Percentiles rank a stretch among this genome's conserved stretches.
Evolutionary conservation across 371 early-diverging fungal genomes (phyloP).

Genomic region (Thermomucor indicae-seudaticae): DNA sequence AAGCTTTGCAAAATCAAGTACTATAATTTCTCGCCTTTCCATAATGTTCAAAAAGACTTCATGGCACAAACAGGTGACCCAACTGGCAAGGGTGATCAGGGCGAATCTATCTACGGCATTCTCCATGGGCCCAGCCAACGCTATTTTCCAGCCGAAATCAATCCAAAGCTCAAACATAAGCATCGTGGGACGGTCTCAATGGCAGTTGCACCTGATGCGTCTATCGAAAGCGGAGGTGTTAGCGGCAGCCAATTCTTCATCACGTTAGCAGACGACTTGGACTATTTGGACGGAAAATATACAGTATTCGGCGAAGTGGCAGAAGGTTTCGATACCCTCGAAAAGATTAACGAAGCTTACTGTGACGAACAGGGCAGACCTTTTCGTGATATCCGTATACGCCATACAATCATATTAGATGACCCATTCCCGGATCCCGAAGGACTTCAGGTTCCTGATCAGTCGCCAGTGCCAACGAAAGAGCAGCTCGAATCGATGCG

Average conservation of each 20-base stretch:
- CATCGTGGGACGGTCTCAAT: slow-evolving; percentile 83
- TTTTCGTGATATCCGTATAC: slow-evolving; percentile 85
- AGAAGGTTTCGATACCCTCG: slow-evolving; percentile 90
- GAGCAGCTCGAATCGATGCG: slow-evolving; percentile 76
- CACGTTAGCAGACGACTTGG: slow-evolving; percentile 79
- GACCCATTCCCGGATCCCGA: slow-evolving; percentile 92
- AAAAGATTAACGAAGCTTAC: slow-evolving; percentile 70
- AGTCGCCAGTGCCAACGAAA: slow-evolving; percentile 79
- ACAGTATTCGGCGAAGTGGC: slow-evolving; percentile 96
- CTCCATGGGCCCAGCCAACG: slow-evolving; percentile 44
- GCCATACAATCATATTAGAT: slow-evolving; percentile 90
- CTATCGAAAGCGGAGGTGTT: slow-evolving; percentile 42
- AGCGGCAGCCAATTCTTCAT: slow-evolving; percentile 96
- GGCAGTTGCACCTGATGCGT: slow-evolving; percentile 59
- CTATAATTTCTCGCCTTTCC: slow-evolving; percentile 87
- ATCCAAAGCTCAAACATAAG: slow-evolving; percentile 84
- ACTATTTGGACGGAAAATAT: slow-evolving; percentile 95
- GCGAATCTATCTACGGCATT: slow-evolving; percentile 71
- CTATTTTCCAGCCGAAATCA: slow-evolving; percentile 83
- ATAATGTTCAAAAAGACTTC: slow-evolving; percentile 85
- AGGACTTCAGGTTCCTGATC: slow-evolving; percentile 64
- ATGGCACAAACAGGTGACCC: slow-evolving; percentile 91
- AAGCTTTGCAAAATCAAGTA: slow-evolving; percentile 93
- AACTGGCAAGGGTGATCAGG: slow-evolving; percentile 77
- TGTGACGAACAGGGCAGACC: slow-evolving; percentile 79